These are phyloP conservation scores for Umbellularia californica DNA, from an alignment of 164 flowering plant species.

Conservation along the genomic window DNA sequence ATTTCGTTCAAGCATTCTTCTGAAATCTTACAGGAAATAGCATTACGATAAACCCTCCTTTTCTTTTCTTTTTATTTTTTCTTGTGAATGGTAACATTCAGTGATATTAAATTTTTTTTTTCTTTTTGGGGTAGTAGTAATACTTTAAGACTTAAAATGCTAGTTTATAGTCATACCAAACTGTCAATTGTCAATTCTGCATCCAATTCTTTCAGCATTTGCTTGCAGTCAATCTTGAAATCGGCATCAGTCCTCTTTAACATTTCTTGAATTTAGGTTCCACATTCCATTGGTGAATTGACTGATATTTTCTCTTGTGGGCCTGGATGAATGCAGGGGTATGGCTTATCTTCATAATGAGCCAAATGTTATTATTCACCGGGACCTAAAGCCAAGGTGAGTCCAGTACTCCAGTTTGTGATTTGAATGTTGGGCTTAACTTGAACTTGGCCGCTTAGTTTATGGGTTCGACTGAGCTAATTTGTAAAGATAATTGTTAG, in stretches of 20 bases:
- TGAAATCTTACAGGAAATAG: no score
- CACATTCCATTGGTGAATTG: not conserved
- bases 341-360: constrained; percentile 99
- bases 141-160: no score
- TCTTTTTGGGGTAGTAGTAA: not conserved
- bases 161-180: no score
- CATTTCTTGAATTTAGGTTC: no score
- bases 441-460: not conserved
- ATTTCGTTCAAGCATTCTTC: no score
- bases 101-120: not conserved
- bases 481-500: no score
- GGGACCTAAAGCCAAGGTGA: constrained; percentile 97
- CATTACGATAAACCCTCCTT: no score
- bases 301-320: not conserved
- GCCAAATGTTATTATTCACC: constrained; percentile 91
- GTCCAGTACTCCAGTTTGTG: constrained; percentile 7
- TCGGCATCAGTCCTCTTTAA: no score
- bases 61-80: not conserved
- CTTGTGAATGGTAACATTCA: not conserved
- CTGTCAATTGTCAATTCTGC: not conserved
- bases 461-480: no score
- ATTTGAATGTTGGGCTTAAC: not conserved
- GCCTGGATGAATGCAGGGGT: constrained; percentile 51
- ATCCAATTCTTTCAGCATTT: not conserved
- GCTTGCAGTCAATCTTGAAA: no score